Conservation (phyloP, 2,329 filamentous ascomycete species). For the Didymella exigua region DNA sequence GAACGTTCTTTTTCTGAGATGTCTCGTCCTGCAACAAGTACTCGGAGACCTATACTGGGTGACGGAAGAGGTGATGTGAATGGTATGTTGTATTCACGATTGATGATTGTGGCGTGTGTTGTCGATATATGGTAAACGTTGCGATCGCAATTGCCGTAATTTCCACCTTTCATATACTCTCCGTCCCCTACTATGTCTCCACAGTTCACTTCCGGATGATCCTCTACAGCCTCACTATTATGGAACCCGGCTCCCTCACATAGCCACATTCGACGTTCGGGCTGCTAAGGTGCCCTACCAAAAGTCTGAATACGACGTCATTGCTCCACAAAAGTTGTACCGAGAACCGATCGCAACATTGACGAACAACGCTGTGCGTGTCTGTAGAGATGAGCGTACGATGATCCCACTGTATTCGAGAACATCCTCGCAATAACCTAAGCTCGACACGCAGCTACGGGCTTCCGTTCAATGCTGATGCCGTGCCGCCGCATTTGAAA, state of each 20-base stretch:
- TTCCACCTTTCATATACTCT: not conserved
- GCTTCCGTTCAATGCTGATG: too few species aligned
- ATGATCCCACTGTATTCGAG: too few species aligned
- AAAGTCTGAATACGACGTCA: not conserved
- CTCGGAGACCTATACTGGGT: too few species aligned
- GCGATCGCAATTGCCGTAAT: not conserved
- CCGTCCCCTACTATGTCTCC: not conserved
- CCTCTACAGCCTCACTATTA: slow-evolving; percentile 1
- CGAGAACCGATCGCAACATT: not conserved
- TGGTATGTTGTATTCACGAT: too few species aligned
- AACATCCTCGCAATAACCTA: too few species aligned
- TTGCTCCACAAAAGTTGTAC: not conserved
- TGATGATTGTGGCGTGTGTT: not conserved
- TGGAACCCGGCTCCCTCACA: not conserved
- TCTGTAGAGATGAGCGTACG: too few species aligned
- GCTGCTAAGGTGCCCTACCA: not conserved
- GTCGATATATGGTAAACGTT: not conserved
- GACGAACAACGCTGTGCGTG: not conserved
- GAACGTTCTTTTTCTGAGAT: not conserved
- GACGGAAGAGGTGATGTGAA: too few species aligned
- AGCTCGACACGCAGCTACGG: too few species aligned
- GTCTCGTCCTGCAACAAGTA: not conserved
- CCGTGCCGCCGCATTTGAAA: too few species aligned
- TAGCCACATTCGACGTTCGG: not conserved
- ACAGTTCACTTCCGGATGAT: not conserved